These are phyloP conservation scores for Staphylotrichum longicolle DNA, from an alignment of 495 filamentous ascomycete genomes.

Conservation along the genomic window DNA sequence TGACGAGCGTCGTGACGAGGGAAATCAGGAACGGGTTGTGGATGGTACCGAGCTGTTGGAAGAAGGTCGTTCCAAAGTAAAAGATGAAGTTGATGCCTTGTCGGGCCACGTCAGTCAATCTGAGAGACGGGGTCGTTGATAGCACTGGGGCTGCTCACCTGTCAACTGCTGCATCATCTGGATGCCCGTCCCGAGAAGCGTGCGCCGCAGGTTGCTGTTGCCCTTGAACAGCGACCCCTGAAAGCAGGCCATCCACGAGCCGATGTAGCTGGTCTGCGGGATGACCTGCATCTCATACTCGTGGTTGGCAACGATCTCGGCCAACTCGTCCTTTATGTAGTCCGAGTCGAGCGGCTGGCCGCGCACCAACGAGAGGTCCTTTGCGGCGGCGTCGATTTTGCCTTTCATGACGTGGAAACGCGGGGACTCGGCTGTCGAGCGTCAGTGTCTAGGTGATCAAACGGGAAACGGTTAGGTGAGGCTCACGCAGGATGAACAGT, in stretches of 20 bases:
- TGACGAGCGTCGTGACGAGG: constrained; percentile 80
- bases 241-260: constrained; percentile 66
- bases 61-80: constrained; percentile 82
- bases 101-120: neutral
- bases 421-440: constrained; percentile 64
- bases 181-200: constrained; percentile 65
- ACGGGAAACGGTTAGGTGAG: no score
- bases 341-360: constrained; percentile 63
- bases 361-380: constrained; percentile 62
- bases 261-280: constrained; percentile 60
- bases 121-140: neutral
- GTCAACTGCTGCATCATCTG: constrained; percentile 71
- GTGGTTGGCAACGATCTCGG: constrained; percentile 79
- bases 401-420: constrained; percentile 76
- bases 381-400: constrained; percentile 59
- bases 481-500: constrained; percentile 54
- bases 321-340: constrained; percentile 64
- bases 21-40: constrained; percentile 73
- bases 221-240: constrained; percentile 54
- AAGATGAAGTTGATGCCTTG: constrained; percentile 78
- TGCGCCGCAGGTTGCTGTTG: constrained; percentile 63
- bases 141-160: constrained; percentile 7
- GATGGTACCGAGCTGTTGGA: constrained; percentile 68
- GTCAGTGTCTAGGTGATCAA: neutral
- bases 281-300: constrained; percentile 70